phyloP scores from a whole-genome alignment of 2,329 filamentous ascomycete species.

The Cordyceps tenuipes region DNA sequence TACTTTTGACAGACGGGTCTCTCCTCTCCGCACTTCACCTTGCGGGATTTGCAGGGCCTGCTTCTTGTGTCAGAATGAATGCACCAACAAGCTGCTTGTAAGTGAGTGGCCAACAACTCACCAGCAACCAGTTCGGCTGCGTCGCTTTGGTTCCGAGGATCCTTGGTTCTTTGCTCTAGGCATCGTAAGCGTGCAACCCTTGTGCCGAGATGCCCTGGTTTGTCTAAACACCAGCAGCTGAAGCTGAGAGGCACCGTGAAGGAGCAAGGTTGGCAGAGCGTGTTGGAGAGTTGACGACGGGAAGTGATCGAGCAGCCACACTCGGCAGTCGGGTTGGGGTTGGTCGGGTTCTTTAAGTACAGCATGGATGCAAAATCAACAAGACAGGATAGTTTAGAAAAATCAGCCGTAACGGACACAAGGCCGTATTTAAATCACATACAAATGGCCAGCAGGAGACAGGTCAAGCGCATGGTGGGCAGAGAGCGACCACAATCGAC shows the following conservation, averaged over 20 bases:
- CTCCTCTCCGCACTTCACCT: conserved; percentile 68
- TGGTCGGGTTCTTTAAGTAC: conserved; percentile 3
- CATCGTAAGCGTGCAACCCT: conserved; percentile 22
- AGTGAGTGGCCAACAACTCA: conserved; percentile 22
- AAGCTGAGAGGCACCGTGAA: not conserved
- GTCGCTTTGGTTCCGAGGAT: conserved; percentile 34
- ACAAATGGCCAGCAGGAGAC: not conserved
- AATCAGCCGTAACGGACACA: conserved; percentile 1
- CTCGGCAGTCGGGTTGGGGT: not conserved
- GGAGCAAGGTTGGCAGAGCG: not conserved
- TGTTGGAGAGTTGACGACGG: not conserved
- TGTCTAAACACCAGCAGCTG: not conserved
- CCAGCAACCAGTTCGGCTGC: conserved; percentile 40
- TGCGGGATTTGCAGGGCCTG: conserved; percentile 73
- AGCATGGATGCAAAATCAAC: conserved; percentile 8
- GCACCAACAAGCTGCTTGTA: not conserved
- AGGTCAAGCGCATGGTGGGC: conserved; percentile 2
- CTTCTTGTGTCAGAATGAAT: conserved; percentile 3
- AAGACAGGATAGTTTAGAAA: conserved; percentile 5
- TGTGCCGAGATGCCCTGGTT: not conserved
- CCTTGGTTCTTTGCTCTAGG: conserved; percentile 35
- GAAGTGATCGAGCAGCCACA: not conserved
- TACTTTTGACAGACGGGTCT: conserved; percentile 63
- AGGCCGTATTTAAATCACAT: conserved; percentile 6
- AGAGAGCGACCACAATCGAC: not conserved